Conservation (phyloP, 108 stramenopile genomes). For the Epithemia pelagica region DNA sequence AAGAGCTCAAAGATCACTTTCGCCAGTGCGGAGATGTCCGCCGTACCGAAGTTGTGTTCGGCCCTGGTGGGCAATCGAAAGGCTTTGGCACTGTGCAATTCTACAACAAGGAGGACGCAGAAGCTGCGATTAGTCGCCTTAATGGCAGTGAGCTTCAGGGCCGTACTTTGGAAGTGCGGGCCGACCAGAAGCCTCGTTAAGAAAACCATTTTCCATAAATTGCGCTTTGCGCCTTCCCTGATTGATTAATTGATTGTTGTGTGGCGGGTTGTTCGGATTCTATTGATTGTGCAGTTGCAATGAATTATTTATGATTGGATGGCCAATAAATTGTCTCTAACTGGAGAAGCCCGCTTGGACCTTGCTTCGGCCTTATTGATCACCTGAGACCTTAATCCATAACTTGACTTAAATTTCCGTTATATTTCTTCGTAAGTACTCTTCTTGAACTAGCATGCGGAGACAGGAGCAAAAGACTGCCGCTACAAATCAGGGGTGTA, state of each 20-base stretch:
- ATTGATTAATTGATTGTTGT: no score
- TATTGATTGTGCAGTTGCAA: not conserved
- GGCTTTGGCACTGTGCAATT: constrained; percentile 89
- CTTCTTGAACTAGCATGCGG: no score
- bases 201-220: not conserved
- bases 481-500: no score
- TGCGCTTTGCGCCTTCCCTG: not conserved
- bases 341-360: constrained; percentile 1
- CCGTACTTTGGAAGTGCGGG: constrained; percentile 56
- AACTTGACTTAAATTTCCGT: not conserved
- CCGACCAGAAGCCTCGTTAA: constrained; percentile 52
- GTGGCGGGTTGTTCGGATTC: not conserved
- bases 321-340: constrained; percentile 1
- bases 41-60: constrained; percentile 62
- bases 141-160: constrained; percentile 79
- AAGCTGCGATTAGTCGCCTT: constrained; percentile 63
- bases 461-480: no score
- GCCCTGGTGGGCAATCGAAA: constrained; percentile 54
- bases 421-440: no score
- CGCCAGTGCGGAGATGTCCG: constrained; percentile 62
- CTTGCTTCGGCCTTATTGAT: not conserved
- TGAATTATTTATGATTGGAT: not conserved
- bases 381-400: not conserved
- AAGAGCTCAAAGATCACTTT: constrained; percentile 87
- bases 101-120: constrained; percentile 68